phyloP scores from a whole-genome alignment of 1,284 basidiomycete genomes.

The Golubevia pallescens region DNA sequence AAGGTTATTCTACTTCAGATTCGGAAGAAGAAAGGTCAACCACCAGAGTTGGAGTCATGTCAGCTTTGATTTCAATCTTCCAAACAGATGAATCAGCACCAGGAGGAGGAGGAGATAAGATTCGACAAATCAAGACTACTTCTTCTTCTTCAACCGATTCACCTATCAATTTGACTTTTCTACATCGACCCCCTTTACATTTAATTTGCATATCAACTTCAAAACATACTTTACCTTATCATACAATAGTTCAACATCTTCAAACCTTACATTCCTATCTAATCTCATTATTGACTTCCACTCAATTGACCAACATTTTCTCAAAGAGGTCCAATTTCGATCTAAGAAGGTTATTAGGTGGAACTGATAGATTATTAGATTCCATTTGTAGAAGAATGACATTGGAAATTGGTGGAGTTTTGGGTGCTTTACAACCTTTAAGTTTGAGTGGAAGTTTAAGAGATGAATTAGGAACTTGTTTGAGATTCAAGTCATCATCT shows the following conservation, averaged over 20 bases:
- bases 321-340: conserved; percentile 48
- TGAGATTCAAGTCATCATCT: no score
- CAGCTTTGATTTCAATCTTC: conserved; percentile 57
- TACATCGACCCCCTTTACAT: conserved; percentile 43
- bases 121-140: conserved; percentile 25
- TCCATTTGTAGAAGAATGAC: no score
- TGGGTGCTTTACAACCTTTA: no score
- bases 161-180: conserved; percentile 23
- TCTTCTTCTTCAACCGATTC: conserved; percentile 11
- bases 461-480: no score
- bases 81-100: conserved; percentile 16
- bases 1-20: conserved; percentile 11
- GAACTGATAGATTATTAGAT: conserved; percentile 41
- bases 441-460: no score
- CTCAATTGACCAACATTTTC: conserved; percentile 44
- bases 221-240: no score
- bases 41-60: conserved; percentile 49
- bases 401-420: no score
- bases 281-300: conserved; percentile 42
- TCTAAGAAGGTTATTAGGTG: conserved; percentile 33
- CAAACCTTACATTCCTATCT: conserved; percentile 52
- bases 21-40: conserved; percentile 36
- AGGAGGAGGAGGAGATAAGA: conserved; percentile 21
- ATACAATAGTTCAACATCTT: conserved; percentile 22
- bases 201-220: conserved; percentile 31